Base-by-base conservation (phyloP, 495 filamentous ascomycete genomes). In the Stereocaulon alpinum region DNA sequence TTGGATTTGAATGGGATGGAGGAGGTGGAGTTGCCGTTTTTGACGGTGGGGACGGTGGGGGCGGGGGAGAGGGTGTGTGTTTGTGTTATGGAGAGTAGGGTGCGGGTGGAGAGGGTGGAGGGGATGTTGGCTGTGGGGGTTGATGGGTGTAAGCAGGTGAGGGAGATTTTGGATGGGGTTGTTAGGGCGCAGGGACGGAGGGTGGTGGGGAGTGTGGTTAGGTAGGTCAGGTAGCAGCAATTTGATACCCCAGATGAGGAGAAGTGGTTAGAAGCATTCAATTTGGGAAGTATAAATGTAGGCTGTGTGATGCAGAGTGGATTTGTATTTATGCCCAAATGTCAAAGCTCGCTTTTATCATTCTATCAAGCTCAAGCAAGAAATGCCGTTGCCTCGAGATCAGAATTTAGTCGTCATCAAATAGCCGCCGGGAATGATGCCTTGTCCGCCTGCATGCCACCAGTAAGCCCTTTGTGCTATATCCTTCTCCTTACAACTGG, bases 101-200 rank as follows among this genome's bases (percentile, higher is more conserved):
- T 93, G 22, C 84, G 90, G 67, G 79, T 84, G 51, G 81, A 80
- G 41, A 80, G 88, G 64, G 67, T 96, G 40, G 93, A 98, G 74
- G 86, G 86, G 1, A 94, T 98, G 89, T 70, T 96, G 64, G 89
- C 86, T 0, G 89, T 93, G 12, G 94, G 86, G 0, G 84, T 96
- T 44, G 92, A 95, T 72, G 93, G 91, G 43, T 97, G 94, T 72
- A 86, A 81, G 70, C 86, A 91, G 71, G 79, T 98, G 29, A 80
- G 86, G 61, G 82, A 86, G 66, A 82, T 96, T 37, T 64, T 92
- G 63, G 88, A 92, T 68, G 69, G 71, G 40, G 80, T 88, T 9
- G 84, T 91, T 9, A 79, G 82, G 67, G 76, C 72, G 62, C 83
- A 83, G 68, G 88, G 88, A 27, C 74, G 71, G 61, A 78, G 74